Base-by-base conservation (phyloP, 208 protist species). In the Endotrypanum monterogeii region DNA sequence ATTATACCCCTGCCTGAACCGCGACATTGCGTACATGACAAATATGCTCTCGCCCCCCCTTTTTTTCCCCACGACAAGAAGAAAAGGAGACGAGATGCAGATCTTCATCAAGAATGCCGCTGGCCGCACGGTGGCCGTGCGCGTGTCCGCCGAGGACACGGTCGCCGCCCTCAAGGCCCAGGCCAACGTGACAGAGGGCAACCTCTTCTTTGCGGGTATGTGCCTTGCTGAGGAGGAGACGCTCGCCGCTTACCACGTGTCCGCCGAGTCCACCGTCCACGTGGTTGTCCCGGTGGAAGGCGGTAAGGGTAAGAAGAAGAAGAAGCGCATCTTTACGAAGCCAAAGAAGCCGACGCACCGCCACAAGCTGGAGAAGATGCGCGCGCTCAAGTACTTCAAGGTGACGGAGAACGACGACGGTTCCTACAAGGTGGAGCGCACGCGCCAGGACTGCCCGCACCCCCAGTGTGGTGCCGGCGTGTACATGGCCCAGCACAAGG, bases 251-350 rank as follows among this genome's bases (percentile, higher is more conserved):
- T 96, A 89, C 84, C 79, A 84, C 46, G 87, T 97, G 46, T 79
- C 92, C 65, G 78, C 81, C 58, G 94, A 96, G 83, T 92, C 90
- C 83, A 98, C 96, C 62, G 83, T 98, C 57, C 82, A 98, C 68
- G 88, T 93, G 35, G 86, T 97, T 35, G 69, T 98, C 67, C 89
- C 95, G 35, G 89, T 98, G 20, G 86, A 95, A 82, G 94, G 94
- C 57, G 94, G 94, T 78, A 97, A 95, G 89, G 98, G 98, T 79
- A 99, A 98, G 88, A 99, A 99, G 94, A 99, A 99, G 98, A 98
- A 99, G 87, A 99, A 99, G 98, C 99, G 99, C 91, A 99, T 99
- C 94, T 98, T 96, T 87, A 99, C 99, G 85, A 99, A 98, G 83
- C 98, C 99, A 71, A 99, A 99, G 98, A 99, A 99, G 93, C 94